These are phyloP conservation scores for Cyclospora cayetanensis DNA, from an alignment of 169 alveolate genomes.

Conservation along the genomic window DNA sequence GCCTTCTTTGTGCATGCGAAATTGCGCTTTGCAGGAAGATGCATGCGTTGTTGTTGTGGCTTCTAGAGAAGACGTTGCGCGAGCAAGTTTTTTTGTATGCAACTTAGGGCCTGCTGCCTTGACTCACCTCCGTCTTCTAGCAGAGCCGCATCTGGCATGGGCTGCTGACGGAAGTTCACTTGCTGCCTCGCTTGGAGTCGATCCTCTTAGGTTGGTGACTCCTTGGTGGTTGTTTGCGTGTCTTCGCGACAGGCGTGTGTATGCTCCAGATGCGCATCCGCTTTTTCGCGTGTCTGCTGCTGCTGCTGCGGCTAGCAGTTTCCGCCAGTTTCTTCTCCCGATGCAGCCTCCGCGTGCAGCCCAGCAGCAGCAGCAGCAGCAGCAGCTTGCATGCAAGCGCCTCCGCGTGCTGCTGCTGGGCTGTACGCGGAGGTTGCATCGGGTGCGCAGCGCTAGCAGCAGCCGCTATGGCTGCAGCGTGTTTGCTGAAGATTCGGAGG, in stretches of 20 bases:
- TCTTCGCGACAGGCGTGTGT: constrained; percentile 54
- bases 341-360: constrained; percentile 32
- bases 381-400: not conserved
- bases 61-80: constrained; percentile 15
- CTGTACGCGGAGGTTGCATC: constrained; percentile 42
- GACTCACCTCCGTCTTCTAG: constrained; percentile 15
- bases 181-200: constrained; percentile 10
- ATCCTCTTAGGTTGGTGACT: constrained; percentile 32
- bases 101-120: constrained; percentile 60
- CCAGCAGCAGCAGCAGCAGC: constrained; percentile 6
- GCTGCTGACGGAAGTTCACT: not conserved
- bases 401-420: constrained; percentile 60
- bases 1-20: not conserved
- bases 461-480: not conserved
- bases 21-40: constrained; percentile 37
- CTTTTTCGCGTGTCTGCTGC: constrained; percentile 63
- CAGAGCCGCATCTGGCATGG: not conserved
- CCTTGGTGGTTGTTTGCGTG: constrained; percentile 58
- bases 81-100: constrained; percentile 14
- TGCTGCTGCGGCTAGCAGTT: no score
- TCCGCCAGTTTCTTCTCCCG: no score
- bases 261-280: constrained; percentile 38
- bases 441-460: constrained; percentile 28
- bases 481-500: constrained; percentile 36
- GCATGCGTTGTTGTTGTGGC: constrained; percentile 48